Evolutionary conservation across 2,329 filamentous ascomycete genomes (phyloP).

Genomic region (Podosphaera leucotricha): DNA sequence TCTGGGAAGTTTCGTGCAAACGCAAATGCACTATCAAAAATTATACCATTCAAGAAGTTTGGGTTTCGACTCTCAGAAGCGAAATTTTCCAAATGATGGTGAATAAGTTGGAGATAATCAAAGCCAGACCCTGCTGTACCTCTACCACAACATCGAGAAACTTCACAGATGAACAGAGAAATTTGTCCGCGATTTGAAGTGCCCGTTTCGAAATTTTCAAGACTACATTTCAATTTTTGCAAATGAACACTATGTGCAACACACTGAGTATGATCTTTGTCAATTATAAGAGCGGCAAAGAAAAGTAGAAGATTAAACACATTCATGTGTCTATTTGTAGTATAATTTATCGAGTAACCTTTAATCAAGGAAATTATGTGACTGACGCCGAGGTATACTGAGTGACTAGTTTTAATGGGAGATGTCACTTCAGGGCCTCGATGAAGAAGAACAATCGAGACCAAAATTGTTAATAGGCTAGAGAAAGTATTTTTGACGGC

Average conservation of each 20-base stretch:
- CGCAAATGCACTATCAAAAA: constrained; percentile 15
- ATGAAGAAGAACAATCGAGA: constrained; percentile 16
- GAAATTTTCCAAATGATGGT: constrained; percentile 7
- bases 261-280: neutral
- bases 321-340: neutral
- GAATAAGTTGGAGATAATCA: constrained; percentile 18
- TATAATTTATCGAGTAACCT: constrained; percentile 4
- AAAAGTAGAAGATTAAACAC: constrained; percentile 5
- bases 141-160: constrained; percentile 25
- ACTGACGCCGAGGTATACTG: neutral
- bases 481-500: constrained; percentile 18
- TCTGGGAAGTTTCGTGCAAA: constrained; percentile 14
- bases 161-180: constrained; percentile 20
- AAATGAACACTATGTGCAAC: neutral
- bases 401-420: neutral
- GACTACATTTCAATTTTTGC: constrained; percentile 2
- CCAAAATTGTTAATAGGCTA: constrained; percentile 20
- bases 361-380: constrained; percentile 5
- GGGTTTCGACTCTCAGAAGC: constrained; percentile 1
- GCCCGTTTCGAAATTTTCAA: neutral
- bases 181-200: constrained; percentile 2
- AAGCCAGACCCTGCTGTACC: constrained; percentile 16
- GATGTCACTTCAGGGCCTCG: neutral
- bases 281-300: constrained; percentile 5
- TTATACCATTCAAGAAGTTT: constrained; percentile 8